Evolutionary conservation across 352 stramenopile species (phyloP), one percentile per base, ranked within the genome.

Genomic region (Globisporangium camurandrum): DNA sequence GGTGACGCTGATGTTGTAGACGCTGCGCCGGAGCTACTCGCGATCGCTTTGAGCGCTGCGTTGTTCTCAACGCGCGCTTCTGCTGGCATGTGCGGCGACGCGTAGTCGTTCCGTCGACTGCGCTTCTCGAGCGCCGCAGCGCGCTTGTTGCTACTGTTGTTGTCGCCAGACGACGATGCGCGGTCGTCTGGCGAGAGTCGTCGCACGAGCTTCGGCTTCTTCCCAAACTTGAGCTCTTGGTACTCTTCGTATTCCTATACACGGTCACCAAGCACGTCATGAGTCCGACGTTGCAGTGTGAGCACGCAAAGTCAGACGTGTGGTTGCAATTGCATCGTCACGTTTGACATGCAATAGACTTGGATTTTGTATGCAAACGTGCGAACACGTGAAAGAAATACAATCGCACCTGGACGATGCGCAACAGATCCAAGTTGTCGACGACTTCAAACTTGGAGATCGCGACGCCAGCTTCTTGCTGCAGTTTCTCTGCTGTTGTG

Each of bases 151-250:
- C 65, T 73, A 24, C 27, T 60, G 19, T 83, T 68, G n/a, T 74
- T 43, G 20, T 41, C 39, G n/a, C 49, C 20, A 3, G 38, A 26
- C 6, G 50, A 38, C 12, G 24, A 22, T 2, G 41, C 23, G 12
- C 33, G 61, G 33, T 88, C 86, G 34, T 86, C 77, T 0, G 73
- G 67, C 0, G 66, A 76, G 5, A 87, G 49, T 22, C 83, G 70
- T 1, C 83, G 78, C 34, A 94, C 76, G 9, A 95, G 66, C 49
- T 93, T 95, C 22, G 84, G 84, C 45, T 83, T 82, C 54, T 92
- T 94, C 10, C 82, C 80, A 58, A 95, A 95, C 61, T 94, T 95
- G 53, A 97, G 88, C 58, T 95, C 76, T 30, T 97, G 83, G 52
- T 91, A 96, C 22, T 95, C 85, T 63, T 96, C 83, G 56, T 91